Conservation (phyloP, 169 alveolate species). For the Plasmodium berghei region DNA sequence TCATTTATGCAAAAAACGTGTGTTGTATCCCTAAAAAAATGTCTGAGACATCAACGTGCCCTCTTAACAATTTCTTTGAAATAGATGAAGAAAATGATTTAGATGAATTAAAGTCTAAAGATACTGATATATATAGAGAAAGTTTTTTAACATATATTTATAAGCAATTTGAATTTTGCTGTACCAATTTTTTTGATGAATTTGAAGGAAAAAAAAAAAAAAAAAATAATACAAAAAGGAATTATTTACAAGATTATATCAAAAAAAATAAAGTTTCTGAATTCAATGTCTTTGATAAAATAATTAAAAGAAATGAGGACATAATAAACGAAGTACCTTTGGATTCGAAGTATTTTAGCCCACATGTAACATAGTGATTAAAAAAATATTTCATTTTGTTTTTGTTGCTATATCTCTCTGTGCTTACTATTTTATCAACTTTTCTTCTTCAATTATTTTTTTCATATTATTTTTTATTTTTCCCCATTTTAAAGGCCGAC, state of each 20-base stretch:
- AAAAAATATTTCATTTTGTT: neutral
- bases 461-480: neutral
- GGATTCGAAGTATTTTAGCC: constrained; percentile 58
- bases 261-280: constrained; percentile 17
- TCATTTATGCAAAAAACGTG: too few relatives aligned
- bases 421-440: neutral
- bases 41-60: constrained; percentile 72
- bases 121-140: constrained; percentile 36
- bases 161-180: constrained; percentile 54
- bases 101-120: constrained; percentile 53
- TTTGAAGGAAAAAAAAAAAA: constrained; percentile 45
- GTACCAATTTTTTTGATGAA: constrained; percentile 40
- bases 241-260: constrained; percentile 21
- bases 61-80: constrained; percentile 71
- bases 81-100: constrained; percentile 63
- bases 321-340: constrained; percentile 39
- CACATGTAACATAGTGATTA: constrained; percentile 27
- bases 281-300: constrained; percentile 57
- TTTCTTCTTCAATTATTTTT: neutral
- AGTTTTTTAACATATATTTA: constrained; percentile 52
- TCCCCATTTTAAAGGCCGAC: constrained; percentile 45
- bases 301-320: constrained; percentile 61
- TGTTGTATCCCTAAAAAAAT: constrained; percentile 16
- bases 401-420: neutral
- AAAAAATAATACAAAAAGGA: constrained; percentile 48